Percentiles rank a stretch among this genome's conserved stretches.
Conservation (phyloP, 148 eudicot genomes). For the Bassia scoparia region DNA sequence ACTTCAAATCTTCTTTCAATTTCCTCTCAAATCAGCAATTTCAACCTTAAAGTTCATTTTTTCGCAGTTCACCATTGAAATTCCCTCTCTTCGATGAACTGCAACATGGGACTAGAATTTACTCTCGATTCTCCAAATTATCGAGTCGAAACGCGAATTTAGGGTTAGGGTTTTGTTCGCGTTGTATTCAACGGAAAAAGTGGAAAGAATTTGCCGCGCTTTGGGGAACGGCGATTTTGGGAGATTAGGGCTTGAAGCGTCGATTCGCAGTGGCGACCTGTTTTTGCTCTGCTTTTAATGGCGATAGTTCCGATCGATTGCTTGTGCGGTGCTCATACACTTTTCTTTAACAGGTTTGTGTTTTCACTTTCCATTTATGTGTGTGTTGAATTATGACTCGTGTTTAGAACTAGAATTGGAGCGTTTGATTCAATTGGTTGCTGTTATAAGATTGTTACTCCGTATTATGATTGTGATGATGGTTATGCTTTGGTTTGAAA, state of each 20-base stretch:
- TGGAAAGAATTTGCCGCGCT: too few species aligned
- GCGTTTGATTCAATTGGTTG: neutral
- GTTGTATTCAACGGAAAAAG: too few species aligned
- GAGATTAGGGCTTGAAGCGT: conserved; percentile 69
- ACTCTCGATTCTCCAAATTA: too few species aligned
- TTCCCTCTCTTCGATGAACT: conserved; percentile 9
- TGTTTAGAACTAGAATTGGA: neutral
- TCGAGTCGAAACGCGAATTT: too few species aligned
- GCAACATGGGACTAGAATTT: conserved; percentile 23
- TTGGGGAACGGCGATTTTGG: conserved; percentile 89
- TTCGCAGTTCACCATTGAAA: neutral
- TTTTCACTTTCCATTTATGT: neutral
- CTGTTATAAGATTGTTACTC: too few species aligned
- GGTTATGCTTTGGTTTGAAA: neutral
- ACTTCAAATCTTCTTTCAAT: neutral
- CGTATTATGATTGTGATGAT: neutral
- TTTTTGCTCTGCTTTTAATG: conserved; percentile 46
- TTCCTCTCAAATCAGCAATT: too few species aligned
- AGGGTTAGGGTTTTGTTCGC: too few species aligned
- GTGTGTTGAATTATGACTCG: neutral
- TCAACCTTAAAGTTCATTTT: too few species aligned
- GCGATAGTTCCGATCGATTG: conserved; percentile 44
- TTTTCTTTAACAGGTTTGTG: conserved; percentile 78
- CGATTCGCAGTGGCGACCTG: conserved; percentile 72
- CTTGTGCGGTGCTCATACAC: conserved; percentile 96